Evolutionary conservation across 1,284 basidiomycete species (phyloP).

Genomic region (Papiliotrema terrestris): DNA sequence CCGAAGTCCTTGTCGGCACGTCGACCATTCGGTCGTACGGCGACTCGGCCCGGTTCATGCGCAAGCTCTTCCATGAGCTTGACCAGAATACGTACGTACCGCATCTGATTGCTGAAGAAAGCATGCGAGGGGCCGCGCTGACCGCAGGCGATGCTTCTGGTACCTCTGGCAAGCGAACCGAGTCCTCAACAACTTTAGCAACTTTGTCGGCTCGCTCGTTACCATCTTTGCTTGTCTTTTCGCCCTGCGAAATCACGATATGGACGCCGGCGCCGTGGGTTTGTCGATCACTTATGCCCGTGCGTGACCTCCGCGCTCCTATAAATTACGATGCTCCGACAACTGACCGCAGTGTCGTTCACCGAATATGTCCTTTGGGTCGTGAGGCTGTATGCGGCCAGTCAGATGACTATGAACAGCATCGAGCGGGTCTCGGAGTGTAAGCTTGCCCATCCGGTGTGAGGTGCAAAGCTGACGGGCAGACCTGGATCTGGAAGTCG

Average conservation of each 20-base stretch:
- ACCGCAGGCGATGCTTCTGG: constrained; percentile 42
- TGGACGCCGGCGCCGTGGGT: constrained; percentile 48
- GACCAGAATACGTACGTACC: constrained; percentile 50
- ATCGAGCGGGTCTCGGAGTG: constrained; percentile 55
- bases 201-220: constrained; percentile 51
- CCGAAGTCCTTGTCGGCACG: constrained; percentile 50
- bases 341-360: constrained; percentile 41
- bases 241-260: constrained; percentile 42
- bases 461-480: constrained; percentile 5
- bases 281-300: constrained; percentile 42
- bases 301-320: constrained; percentile 13
- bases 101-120: constrained; percentile 5
- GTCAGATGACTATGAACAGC: constrained; percentile 50
- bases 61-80: constrained; percentile 48
- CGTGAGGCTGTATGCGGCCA: constrained; percentile 51
- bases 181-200: constrained; percentile 50
- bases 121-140: constrained; percentile 9
- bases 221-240: constrained; percentile 51
- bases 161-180: constrained; percentile 51
- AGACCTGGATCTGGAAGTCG: constrained; percentile 50
- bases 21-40: constrained; percentile 54
- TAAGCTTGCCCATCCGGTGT: constrained; percentile 16
- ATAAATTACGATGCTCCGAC: background rate
- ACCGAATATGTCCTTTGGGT: constrained; percentile 52
- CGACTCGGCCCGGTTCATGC: constrained; percentile 51